These are phyloP conservation scores for Barbarea vulgaris DNA, from an alignment of 345 rosid species.

Conservation along the genomic window DNA sequence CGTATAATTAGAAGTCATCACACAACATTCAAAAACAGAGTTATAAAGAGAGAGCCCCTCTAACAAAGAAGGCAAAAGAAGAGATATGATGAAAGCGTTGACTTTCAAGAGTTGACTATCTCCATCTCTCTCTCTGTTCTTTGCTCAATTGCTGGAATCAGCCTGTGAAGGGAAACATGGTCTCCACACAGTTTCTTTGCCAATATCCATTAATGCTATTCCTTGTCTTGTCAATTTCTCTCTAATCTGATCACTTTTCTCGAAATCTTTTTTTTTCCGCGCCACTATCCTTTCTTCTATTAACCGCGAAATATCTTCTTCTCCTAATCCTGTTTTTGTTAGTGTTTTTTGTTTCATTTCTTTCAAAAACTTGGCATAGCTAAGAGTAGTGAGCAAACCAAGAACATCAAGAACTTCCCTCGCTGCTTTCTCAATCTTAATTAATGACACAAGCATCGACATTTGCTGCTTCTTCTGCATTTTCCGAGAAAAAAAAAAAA, in stretches of 20 bases:
- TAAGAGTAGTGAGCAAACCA: constrained; percentile 59
- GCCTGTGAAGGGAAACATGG: constrained; percentile 63
- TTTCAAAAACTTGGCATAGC: constrained; percentile 66
- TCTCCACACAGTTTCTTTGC: constrained; percentile 77
- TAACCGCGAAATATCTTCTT: constrained; percentile 49
- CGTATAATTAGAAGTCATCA: no score
- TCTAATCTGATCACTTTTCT: constrained; percentile 72
- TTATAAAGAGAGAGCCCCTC: no score
- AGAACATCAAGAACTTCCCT: constrained; percentile 58
- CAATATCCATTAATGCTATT: constrained; percentile 83
- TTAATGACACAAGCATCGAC: constrained; percentile 59
- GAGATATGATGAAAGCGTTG: constrained; percentile 1
- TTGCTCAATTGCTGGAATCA: constrained; percentile 18
- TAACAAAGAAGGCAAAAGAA: not conserved
- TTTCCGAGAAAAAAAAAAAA: constrained; percentile 60
- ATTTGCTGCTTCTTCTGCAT: constrained; percentile 68
- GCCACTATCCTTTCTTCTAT: constrained; percentile 68
- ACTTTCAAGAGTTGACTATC: not conserved
- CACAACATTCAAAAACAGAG: no score
- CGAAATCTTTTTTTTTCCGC: constrained; percentile 68
- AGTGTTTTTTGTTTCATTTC: constrained; percentile 71
- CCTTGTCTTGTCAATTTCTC: constrained; percentile 60
- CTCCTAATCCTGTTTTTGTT: constrained; percentile 59
- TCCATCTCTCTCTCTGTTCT: constrained; percentile 3
- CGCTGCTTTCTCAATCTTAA: constrained; percentile 60